Evolutionary conservation across 768 basidiomycete species (phyloP).

Genomic region (Leccinellum albellum): DNA sequence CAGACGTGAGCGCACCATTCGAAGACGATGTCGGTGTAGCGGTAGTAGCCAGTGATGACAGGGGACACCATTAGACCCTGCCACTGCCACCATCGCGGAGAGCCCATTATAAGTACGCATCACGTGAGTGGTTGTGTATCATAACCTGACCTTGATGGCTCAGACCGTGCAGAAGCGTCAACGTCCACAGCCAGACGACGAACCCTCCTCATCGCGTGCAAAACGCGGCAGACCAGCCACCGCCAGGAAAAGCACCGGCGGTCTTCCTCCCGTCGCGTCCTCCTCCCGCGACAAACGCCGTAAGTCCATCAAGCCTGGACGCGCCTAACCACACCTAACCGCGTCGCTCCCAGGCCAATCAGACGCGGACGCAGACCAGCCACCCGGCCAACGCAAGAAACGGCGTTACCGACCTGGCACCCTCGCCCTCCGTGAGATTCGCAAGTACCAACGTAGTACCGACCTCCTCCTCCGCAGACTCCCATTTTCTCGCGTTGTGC

Average conservation of each 20-base stretch:
- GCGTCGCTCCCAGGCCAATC: slow-evolving; percentile 15
- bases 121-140: background rate
- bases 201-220: slow-evolving; percentile 27
- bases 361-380: slow-evolving; percentile 18
- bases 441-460: slow-evolving; percentile 92
- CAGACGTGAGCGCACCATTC: slow-evolving; percentile 52
- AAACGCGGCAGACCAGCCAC: slow-evolving; percentile 57
- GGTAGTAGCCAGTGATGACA: slow-evolving; percentile 68
- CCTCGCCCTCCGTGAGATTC: slow-evolving; percentile 85
- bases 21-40: slow-evolving; percentile 83
- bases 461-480: slow-evolving; percentile 84
- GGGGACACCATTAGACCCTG: slow-evolving; percentile 30
- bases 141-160: slow-evolving; percentile 53
- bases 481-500: slow-evolving; percentile 87
- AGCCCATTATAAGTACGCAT: too few species aligned
- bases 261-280: slow-evolving; percentile 35
- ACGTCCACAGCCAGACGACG: slow-evolving; percentile 23
- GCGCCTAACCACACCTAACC: background rate
- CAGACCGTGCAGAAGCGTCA: slow-evolving; percentile 61
- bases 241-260: slow-evolving; percentile 84
- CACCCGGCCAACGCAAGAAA: slow-evolving; percentile 38
- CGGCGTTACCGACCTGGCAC: slow-evolving; percentile 87
- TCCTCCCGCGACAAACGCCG: slow-evolving; percentile 23
- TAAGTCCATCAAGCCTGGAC: background rate
- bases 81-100: background rate